Evolutionary conservation across 2,329 filamentous ascomycete genomes (phyloP).

Genomic region (Ascocoryne sarcoides): DNA sequence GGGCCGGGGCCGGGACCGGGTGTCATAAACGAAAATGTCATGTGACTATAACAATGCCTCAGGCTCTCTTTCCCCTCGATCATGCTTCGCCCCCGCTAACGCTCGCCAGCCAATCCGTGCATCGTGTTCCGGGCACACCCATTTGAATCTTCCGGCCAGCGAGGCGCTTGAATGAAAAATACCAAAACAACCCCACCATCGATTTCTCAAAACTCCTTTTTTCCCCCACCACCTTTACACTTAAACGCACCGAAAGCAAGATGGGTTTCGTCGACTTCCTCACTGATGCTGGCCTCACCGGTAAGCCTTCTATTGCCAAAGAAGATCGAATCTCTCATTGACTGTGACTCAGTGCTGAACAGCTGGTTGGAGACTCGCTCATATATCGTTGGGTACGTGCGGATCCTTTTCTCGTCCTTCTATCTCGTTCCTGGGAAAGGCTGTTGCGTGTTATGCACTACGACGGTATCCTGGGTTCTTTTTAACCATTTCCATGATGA

Average conservation of each 20-base stretch:
- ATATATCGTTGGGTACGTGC: slow-evolving; percentile 74
- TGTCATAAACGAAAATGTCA: neutral
- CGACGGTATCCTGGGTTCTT: too few species aligned
- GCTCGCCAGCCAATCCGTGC: neutral
- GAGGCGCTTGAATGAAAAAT: slow-evolving; percentile 4
- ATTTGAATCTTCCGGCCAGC: slow-evolving; percentile 2
- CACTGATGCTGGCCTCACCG: slow-evolving; percentile 53
- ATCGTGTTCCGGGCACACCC: neutral
- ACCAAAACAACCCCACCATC: slow-evolving; percentile 10
- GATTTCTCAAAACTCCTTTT: neutral
- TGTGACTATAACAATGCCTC: too few species aligned
- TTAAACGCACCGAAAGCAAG: slow-evolving; percentile 9
- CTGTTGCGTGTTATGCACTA: slow-evolving; percentile 8
- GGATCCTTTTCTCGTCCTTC: slow-evolving; percentile 4
- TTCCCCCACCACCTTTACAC: neutral
- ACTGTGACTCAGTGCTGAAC: slow-evolving; percentile 53
- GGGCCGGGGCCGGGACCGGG: too few species aligned
- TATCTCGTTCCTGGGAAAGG: slow-evolving; percentile 13
- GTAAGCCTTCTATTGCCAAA: slow-evolving; percentile 32
- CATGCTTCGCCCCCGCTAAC: neutral
- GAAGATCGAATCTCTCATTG: slow-evolving; percentile 16
- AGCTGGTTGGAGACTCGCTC: slow-evolving; percentile 65
- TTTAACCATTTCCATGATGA: slow-evolving; percentile 56
- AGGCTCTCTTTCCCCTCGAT: neutral
- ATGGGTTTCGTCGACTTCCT: slow-evolving; percentile 66